phyloP scores from a whole-genome alignment of 371 early-diverging fungal genomes.

The Apophysomyces trapeziformis region DNA sequence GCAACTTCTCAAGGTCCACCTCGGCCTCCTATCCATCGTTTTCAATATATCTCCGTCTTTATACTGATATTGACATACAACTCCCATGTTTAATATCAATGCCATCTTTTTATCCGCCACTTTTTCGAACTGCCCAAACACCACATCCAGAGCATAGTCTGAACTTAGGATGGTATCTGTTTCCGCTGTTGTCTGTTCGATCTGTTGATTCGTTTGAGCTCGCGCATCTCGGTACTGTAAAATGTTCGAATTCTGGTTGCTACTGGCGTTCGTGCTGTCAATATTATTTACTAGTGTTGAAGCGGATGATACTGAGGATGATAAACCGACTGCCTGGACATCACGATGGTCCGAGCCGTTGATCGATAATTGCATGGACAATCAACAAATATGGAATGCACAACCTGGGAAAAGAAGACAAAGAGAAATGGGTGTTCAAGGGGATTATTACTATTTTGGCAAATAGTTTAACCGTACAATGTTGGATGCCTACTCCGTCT shows the following conservation, averaged over 20 bases:
- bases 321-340: constrained; percentile 8
- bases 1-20: constrained; percentile 63
- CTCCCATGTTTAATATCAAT: constrained; percentile 40
- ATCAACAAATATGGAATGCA: constrained; percentile 4
- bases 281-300: constrained; percentile 1
- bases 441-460: not conserved
- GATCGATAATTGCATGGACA: constrained; percentile 5
- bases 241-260: not conserved
- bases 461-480: constrained; percentile 2
- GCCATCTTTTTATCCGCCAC: constrained; percentile 50
- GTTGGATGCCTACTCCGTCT: not conserved
- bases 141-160: constrained; percentile 52
- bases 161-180: constrained; percentile 34
- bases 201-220: not conserved
- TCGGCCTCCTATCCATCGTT: constrained; percentile 53
- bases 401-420: not conserved
- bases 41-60: not conserved
- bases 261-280: constrained; percentile 3
- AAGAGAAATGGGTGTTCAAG: not conserved
- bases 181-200: not conserved
- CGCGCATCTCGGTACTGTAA: not conserved
- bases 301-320: constrained; percentile 6
- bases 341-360: constrained; percentile 4
- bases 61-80: constrained; percentile 30
- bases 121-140: constrained; percentile 50